These are phyloP conservation scores for Ophiocordyceps unilateralis DNA, from an alignment of 2,329 filamentous ascomycete species.

Conservation along the genomic window DNA sequence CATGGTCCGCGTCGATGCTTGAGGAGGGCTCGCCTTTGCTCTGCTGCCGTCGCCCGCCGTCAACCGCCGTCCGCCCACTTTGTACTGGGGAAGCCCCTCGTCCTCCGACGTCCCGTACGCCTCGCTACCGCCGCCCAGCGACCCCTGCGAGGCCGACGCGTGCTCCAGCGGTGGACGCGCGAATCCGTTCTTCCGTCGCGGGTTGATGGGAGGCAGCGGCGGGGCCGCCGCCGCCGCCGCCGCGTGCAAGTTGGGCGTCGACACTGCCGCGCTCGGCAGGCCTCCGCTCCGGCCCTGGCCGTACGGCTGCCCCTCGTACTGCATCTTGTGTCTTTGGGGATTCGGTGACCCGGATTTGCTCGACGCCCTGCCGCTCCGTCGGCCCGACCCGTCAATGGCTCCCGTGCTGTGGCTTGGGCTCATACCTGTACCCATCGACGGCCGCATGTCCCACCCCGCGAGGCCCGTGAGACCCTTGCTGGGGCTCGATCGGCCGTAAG, in stretches of 20 bases:
- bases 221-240: conserved; percentile 21
- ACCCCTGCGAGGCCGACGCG: conserved; percentile 7
- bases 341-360: conserved; percentile 30
- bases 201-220: conserved; percentile 42
- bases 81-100: conserved; percentile 16
- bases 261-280: conserved; percentile 13
- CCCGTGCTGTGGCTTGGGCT: conserved; percentile 2
- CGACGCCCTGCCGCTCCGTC: conserved; percentile 23
- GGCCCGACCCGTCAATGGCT: conserved; percentile 7
- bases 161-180: conserved; percentile 19
- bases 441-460: conserved; percentile 22
- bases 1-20: conserved; percentile 10
- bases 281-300: conserved; percentile 20
- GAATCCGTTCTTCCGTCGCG: conserved; percentile 30
- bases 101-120: conserved; percentile 16
- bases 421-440: not conserved
- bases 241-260: conserved; percentile 20
- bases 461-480: conserved; percentile 27
- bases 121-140: conserved; percentile 1
- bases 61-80: conserved; percentile 24
- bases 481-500: conserved; percentile 10
- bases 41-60: conserved; percentile 21
- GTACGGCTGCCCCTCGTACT: conserved; percentile 11
- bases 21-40: conserved; percentile 11
- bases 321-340: conserved; percentile 25